phyloP scores from a whole-genome alignment of 2,329 filamentous ascomycete species.

The Colletotrichum sp. region DNA sequence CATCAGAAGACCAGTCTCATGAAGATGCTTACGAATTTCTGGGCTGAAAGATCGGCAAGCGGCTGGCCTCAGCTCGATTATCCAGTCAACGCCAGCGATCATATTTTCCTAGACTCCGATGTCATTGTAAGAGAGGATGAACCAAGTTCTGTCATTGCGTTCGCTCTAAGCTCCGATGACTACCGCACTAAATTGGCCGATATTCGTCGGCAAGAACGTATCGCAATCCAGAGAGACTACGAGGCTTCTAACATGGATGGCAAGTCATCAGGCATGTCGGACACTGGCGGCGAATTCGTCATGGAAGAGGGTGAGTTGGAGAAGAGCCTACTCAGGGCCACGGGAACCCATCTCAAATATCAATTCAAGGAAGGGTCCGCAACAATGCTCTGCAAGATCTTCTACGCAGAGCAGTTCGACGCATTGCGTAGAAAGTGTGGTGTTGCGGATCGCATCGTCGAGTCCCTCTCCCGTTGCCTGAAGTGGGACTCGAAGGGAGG shows the following conservation, averaged over 20 bases:
- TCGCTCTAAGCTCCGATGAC: constrained; percentile 86
- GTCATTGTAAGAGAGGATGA: constrained; percentile 98
- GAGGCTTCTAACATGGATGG: constrained; percentile 28
- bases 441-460: constrained; percentile 90
- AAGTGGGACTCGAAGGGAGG: constrained; percentile 99
- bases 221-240: constrained; percentile 22
- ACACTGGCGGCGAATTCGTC: constrained; percentile 38
- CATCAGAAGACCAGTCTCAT: constrained; percentile 93
- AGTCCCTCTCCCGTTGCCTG: constrained; percentile 91
- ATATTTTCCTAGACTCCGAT: constrained; percentile 96
- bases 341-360: constrained; percentile 93
- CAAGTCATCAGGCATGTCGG: constrained; percentile 35
- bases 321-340: constrained; percentile 80
- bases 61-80: constrained; percentile 94
- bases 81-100: constrained; percentile 84
- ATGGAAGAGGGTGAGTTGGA: constrained; percentile 78
- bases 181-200: constrained; percentile 80
- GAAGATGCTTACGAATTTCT: constrained; percentile 96
- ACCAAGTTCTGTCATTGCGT: constrained; percentile 93
- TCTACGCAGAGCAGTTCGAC: constrained; percentile 98
- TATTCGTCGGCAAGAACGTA: constrained; percentile 46
- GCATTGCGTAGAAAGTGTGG: constrained; percentile 92
- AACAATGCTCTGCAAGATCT: constrained; percentile 96
- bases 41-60: constrained; percentile 95
- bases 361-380: constrained; percentile 94